Evolutionary conservation across 306 rosid species (phyloP), one percentile per base, ranked within the genome.

Genomic region (Corylus heterophylla): DNA sequence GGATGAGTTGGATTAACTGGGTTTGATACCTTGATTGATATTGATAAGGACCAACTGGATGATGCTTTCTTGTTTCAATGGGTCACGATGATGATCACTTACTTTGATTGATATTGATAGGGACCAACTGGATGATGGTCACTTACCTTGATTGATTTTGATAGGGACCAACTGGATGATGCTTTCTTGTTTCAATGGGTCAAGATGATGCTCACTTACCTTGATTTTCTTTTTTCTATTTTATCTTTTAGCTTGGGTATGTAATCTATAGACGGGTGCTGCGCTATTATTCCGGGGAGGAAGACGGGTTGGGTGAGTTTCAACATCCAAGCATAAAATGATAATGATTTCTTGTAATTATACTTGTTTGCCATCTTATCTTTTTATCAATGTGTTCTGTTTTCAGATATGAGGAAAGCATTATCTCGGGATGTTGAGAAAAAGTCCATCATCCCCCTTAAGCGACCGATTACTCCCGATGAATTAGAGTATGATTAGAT

Each of bases 391-490:
- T 70, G 29, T 75, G 75, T 70, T 37, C 37, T 78, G 58, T 81
- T 81, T 87, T 79, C 87, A 96, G 99, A 96, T 85, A 96, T 96
- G 98, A 90, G 99, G 88, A 93, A 96, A 79, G 99, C 99, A 39
- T 90, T 96, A 81, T 91, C 99, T 12, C 96, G 94, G 62, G 99
- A 93, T 78, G 94, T 92, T 63, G 93, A 91, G 11, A 93, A 90
- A 91, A 93, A 93, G 86, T 96, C 99, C 50, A 74, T 91, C 87
- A 88, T 96, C 85, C 97, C 99, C 51, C 97, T 96, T 74, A 96
- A 96, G 83, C 86, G 99, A 59, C 96, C 99, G 0, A 80, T 96
- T 74, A 96, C 99, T 79, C 97, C 99, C 0, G 98, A 96, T 66
- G 99, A 96, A 85, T 87, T 96, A 81, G 99, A 96, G 88, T 93